These are phyloP conservation scores for Dunaliella primolecta DNA, from an alignment of 139 green algal species.

Conservation along the genomic window DNA sequence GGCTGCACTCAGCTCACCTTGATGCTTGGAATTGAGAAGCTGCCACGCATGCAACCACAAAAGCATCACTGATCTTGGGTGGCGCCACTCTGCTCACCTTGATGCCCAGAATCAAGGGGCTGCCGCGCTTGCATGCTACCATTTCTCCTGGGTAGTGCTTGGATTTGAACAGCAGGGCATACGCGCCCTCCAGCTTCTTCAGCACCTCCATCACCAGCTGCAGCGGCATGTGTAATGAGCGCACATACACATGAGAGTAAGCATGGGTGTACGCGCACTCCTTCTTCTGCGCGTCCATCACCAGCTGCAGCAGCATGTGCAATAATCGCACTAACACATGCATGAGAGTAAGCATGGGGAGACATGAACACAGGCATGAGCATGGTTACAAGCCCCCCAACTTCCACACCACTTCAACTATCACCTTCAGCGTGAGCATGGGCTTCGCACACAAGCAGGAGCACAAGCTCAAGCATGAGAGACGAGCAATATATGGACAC, in stretches of 20 bases:
- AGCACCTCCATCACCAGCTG: slow-evolving; percentile 97
- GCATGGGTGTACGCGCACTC: slow-evolving; percentile 95
- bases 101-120: slow-evolving; percentile 14
- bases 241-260: neutral
- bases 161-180: slow-evolving; percentile 94
- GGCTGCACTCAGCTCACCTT: too few species aligned
- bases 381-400: too few species aligned
- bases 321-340: neutral
- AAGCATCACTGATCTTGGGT: too few species aligned
- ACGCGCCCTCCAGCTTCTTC: slow-evolving; percentile 94
- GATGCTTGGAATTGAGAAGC: neutral
- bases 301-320: slow-evolving; percentile 61
- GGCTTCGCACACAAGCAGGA: neutral
- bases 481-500: too few species aligned
- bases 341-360: too few species aligned
- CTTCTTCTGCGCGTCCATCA: slow-evolving; percentile 93
- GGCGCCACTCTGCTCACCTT: too few species aligned
- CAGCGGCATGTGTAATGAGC: neutral
- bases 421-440: neutral
- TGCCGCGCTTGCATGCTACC: slow-evolving; percentile 91
- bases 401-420: too few species aligned
- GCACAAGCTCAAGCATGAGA: too few species aligned
- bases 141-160: slow-evolving; percentile 93
- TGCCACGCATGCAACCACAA: neutral
- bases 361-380: too few species aligned